A percentile compares a stretch with the other conserved stretches of the same genome.
phyloP scores from a whole-genome alignment of 441 rosid species.

The Erysimum pusillum region DNA sequence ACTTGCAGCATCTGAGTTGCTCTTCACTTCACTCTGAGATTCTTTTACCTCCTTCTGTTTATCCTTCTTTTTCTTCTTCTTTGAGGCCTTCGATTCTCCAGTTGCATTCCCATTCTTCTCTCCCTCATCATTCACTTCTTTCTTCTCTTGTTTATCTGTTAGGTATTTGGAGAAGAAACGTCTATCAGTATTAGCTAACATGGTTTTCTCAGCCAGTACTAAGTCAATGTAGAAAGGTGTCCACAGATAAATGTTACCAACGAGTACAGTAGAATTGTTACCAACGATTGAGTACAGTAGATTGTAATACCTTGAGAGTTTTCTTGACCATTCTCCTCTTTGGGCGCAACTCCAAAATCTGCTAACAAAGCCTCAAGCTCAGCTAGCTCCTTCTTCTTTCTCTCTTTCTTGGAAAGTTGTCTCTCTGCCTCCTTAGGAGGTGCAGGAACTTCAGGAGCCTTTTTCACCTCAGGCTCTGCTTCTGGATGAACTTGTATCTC shows the following conservation, averaged over 20 bases:
- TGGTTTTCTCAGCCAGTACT: constrained; percentile 12
- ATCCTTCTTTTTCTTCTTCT: constrained; percentile 85
- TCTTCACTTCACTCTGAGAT: constrained; percentile 44
- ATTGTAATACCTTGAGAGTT: constrained; percentile 54
- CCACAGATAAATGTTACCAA: background rate
- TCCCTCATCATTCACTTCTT: constrained; percentile 49
- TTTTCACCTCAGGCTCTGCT: constrained; percentile 55
- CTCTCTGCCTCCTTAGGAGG: constrained; percentile 73
- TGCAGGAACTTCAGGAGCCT: constrained; percentile 55
- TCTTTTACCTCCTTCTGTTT: constrained; percentile 70
- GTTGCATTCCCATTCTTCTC: constrained; percentile 61
- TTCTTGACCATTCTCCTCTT: constrained; percentile 58
- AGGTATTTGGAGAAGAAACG: background rate
- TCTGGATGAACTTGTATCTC: constrained; percentile 55
- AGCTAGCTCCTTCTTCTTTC: constrained; percentile 77
- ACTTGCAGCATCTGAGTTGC: constrained; percentile 38
- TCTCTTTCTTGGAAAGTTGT: constrained; percentile 85
- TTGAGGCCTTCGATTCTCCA: constrained; percentile 66
- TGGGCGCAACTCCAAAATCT: constrained; percentile 59
- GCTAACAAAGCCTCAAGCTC: constrained; percentile 85
- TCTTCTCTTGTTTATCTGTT: constrained; percentile 45
- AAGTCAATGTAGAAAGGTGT: background rate
- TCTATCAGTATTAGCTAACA: constrained; percentile 25
- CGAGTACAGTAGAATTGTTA: background rate
- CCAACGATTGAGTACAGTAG: background rate